Conservation (phyloP, 306 rosid species). For the Cucurbita moschata region DNA sequence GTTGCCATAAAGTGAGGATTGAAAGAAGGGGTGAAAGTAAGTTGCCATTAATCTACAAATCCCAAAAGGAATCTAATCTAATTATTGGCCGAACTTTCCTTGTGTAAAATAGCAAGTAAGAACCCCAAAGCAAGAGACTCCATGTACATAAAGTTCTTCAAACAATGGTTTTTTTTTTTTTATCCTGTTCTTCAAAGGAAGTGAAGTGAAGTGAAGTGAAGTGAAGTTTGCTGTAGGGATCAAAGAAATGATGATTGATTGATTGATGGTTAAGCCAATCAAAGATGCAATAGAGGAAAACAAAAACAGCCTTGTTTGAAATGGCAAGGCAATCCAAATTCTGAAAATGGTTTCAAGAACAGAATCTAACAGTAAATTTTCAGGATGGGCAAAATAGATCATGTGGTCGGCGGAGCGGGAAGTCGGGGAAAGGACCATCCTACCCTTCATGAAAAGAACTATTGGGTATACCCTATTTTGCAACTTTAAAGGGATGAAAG, state of each 20-base stretch:
- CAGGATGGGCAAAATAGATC: neutral
- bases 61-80: conserved; percentile 4
- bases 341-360: neutral
- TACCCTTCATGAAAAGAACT: neutral
- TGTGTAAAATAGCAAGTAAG: neutral
- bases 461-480: neutral
- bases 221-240: neutral
- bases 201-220: neutral
- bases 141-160: neutral
- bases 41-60: neutral
- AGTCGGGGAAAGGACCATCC: neutral
- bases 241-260: neutral
- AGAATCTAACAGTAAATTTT: neutral
- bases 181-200: neutral
- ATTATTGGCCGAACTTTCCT: neutral
- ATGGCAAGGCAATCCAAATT: neutral
- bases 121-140: neutral
- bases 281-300: neutral
- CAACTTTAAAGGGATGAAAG: neutral
- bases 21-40: neutral
- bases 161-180: neutral
- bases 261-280: neutral
- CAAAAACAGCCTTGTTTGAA: neutral
- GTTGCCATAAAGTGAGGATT: neutral
- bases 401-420: neutral